A percentile compares a stretch with the other conserved stretches of the same genome.
Evolutionary conservation across 2,329 filamentous ascomycete species (phyloP).

Genomic region (Drechslerella stenobrocha): DNA sequence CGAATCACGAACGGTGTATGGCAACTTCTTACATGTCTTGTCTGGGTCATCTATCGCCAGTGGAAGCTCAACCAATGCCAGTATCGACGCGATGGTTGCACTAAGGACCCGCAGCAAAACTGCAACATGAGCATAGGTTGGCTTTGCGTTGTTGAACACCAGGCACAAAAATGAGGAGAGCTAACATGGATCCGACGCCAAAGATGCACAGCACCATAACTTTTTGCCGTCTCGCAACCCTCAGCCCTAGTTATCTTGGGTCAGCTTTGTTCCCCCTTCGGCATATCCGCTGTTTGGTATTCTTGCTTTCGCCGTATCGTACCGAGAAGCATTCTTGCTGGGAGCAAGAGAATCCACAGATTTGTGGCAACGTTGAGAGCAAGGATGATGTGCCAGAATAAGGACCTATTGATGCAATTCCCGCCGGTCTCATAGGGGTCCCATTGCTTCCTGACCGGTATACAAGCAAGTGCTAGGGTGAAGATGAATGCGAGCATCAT

Average conservation of each 20-base stretch:
- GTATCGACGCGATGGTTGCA: constrained; percentile 42
- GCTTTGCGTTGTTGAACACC: not conserved
- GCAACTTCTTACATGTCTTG: constrained; percentile 39
- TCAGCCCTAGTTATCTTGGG: constrained; percentile 14
- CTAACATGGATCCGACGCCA: constrained; percentile 31
- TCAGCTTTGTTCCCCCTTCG: too few species aligned
- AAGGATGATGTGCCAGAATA: constrained; percentile 42
- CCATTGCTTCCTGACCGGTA: constrained; percentile 55
- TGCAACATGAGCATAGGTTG: constrained; percentile 29
- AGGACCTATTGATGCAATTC: constrained; percentile 28
- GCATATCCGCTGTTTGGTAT: too few species aligned
- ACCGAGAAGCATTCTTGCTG: constrained; percentile 40
- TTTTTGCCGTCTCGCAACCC: constrained; percentile 26
- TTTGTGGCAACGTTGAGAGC: constrained; percentile 36
- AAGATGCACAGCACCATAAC: constrained; percentile 39
- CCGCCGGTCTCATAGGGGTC: constrained; percentile 49
- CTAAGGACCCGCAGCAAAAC: constrained; percentile 13
- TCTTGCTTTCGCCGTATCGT: not conserved
- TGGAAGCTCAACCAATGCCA: constrained; percentile 41
- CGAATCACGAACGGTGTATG: not conserved
- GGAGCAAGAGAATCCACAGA: constrained; percentile 40
- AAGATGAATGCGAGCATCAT: constrained; percentile 55
- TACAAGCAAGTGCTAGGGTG: constrained; percentile 57
- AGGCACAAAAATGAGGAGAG: too few species aligned
- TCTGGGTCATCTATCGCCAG: constrained; percentile 46